Evolutionary conservation across 148 eudicot genomes (phyloP), one percentile per base, ranked within the genome.

Genomic region (Rhododendron mucronatum): DNA sequence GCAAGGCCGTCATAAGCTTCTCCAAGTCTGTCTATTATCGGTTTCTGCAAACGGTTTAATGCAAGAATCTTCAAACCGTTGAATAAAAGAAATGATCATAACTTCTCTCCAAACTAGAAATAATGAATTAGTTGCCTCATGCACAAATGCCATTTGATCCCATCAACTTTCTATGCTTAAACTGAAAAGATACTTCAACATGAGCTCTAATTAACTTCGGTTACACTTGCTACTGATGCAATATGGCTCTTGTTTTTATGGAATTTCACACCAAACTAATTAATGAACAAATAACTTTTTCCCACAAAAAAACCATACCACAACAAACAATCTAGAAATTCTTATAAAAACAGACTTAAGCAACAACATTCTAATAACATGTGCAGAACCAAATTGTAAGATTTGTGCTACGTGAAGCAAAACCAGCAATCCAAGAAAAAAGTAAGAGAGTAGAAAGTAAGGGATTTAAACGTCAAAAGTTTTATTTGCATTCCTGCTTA

Each of bases 1-100:
- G 92, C 94, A 61, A 94, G 98, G 88, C 89, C 91, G 89, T 97
- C 99, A 92, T 94, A 97, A 67, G 98, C 98, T 85, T 97, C 99
- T 89, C 96, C 98, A 84, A 97, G 96, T 90, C 95, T 93, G 92
- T 97, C 95, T 81, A 92, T 89, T 82, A 97, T 95, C 67, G 99
- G 99, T 88, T 95, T 97, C 98, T 97, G 95, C 90, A 93, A 35
- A 81, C 57, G 51, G 84, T 84, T 53, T 33, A 83, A 57, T 26
- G 76, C 37, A 10, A 48, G 59, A 39, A 21, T 26, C 20, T 33
- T 85, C 82, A 47, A 15, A 82, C 0, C 41, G 47, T 10, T 39
- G 78, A 47, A 20, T 76, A 48, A 53, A 45, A 76, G 9, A 73
- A 81, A 48, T 30, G 47, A 79, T 48, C 44, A 77, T 30, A 91